Base-by-base conservation (phyloP, 768 basidiomycete species). In the Hericium alpestre region DNA sequence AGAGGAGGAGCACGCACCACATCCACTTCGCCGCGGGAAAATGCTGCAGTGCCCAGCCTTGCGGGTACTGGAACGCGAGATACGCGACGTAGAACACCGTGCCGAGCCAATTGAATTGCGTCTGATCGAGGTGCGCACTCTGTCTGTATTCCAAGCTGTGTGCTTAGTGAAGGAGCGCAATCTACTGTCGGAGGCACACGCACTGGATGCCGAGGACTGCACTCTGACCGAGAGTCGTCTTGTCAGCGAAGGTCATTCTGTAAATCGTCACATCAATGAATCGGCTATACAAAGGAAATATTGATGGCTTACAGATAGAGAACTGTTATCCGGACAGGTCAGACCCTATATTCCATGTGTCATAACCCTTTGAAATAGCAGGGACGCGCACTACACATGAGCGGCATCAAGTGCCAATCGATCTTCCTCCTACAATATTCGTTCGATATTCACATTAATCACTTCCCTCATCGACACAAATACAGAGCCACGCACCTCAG, bases 1-100 rank as follows among this genome's bases (percentile, higher is more conserved):
- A 32, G 37, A 39, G 13, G 32, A 2, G 7, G 32, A 47, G 16
- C 25, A 15, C 62, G 43, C 60, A 85, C 85, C 85, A 87, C 81
- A 90, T 88, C 87, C 87, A 89, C 73, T 87, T 89, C 49, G 82
- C 87, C 46, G 89, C 83, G 5, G 86, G 87, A 54, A 87, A 79
- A 54, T 76, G 78, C 64, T 90, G 87, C 23, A 90, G 74, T 5
- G 87, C 87, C 55, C 88, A 71, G 63, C 86, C 88, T 69, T 90
- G 87, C 1, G 87, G 87, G 65, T 86, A 88, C 73, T 88, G 68
- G 53, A 73, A 72, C 58, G 62, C 74, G 46, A 89, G 74, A 64
- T 84, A 89, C 63, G 82, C 83, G 48, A 89, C 69, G 69, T 87
- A 90, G 71, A 90, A 89, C 55, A 88, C 76, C 7, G 87, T 87